Conservation (phyloP, 768 basidiomycete species). For the Leccinum incarnatum region DNA sequence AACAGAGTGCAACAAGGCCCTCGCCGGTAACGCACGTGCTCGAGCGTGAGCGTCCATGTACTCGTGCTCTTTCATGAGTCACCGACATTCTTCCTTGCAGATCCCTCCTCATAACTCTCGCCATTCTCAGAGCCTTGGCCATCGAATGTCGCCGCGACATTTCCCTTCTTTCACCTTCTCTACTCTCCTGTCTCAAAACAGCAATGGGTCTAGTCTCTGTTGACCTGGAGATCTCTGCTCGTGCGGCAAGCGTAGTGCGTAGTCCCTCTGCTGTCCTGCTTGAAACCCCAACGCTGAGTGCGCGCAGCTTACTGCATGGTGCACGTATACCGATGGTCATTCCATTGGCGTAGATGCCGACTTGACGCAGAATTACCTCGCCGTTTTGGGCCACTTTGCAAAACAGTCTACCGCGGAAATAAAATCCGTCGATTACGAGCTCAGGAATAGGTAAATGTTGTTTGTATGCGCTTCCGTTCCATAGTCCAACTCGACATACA, state of each 20-base stretch:
- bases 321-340: constrained; percentile 86
- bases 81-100: constrained; percentile 34
- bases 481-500: constrained; percentile 26
- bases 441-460: constrained; percentile 63
- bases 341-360: constrained; percentile 73
- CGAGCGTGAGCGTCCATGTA: constrained; percentile 62
- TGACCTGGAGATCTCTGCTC: constrained; percentile 74
- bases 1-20: constrained; percentile 61
- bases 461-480: not conserved
- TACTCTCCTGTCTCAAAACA: constrained; percentile 62
- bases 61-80: not conserved
- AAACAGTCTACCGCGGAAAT: constrained; percentile 50
- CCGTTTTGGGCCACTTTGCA: constrained; percentile 63
- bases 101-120: constrained; percentile 76
- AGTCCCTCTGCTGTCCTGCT: not conserved
- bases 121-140: constrained; percentile 77
- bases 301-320: constrained; percentile 84
- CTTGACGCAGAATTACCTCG: constrained; percentile 69
- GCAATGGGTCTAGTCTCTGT: constrained; percentile 52
- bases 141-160: constrained; percentile 87
- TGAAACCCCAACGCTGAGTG: not conserved
- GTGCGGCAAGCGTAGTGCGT: constrained; percentile 79
- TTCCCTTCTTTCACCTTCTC: constrained; percentile 64
- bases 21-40: constrained; percentile 68
- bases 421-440: constrained; percentile 60